phyloP scores from a whole-genome alignment of 1,284 basidiomycete species.

The Austroboletus rostrupii region DNA sequence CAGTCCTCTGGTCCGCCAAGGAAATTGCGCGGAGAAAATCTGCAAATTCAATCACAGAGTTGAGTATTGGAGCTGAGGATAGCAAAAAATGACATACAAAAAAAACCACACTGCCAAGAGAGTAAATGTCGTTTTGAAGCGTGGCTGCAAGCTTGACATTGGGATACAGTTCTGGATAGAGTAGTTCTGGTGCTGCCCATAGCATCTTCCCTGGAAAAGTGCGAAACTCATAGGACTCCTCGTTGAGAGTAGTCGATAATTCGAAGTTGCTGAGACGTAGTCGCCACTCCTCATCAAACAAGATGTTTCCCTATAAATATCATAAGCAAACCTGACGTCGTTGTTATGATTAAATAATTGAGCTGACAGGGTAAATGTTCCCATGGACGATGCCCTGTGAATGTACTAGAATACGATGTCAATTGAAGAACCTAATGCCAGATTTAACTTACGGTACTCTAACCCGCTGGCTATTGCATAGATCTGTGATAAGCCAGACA shows the following conservation, averaged over 20 bases:
- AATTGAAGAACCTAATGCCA: too few species aligned
- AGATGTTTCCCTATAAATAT: neutral
- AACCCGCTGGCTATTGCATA: too few species aligned
- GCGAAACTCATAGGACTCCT: too few species aligned
- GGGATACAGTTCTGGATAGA: neutral
- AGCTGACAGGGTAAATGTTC: neutral
- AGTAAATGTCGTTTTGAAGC: constrained; percentile 7
- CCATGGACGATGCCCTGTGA: neutral
- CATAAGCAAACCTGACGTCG: neutral
- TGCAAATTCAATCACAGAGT: neutral
- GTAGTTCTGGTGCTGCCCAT: constrained; percentile 6
- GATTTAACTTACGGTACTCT: too few species aligned
- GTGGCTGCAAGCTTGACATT: neutral
- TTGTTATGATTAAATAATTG: neutral
- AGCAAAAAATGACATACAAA: neutral
- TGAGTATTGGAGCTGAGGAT: too few species aligned
- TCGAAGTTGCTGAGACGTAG: too few species aligned
- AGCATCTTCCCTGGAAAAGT: too few species aligned
- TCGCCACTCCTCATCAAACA: too few species aligned
- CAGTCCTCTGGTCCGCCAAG: neutral
- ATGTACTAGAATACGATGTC: too few species aligned
- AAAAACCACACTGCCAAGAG: constrained; percentile 8
- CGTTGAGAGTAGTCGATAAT: too few species aligned
- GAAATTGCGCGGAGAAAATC: constrained; percentile 1
- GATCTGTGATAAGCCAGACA: too few species aligned